Base-by-base conservation (phyloP, 805 yeast genomes). In the Metschnikowia borealis region DNA sequence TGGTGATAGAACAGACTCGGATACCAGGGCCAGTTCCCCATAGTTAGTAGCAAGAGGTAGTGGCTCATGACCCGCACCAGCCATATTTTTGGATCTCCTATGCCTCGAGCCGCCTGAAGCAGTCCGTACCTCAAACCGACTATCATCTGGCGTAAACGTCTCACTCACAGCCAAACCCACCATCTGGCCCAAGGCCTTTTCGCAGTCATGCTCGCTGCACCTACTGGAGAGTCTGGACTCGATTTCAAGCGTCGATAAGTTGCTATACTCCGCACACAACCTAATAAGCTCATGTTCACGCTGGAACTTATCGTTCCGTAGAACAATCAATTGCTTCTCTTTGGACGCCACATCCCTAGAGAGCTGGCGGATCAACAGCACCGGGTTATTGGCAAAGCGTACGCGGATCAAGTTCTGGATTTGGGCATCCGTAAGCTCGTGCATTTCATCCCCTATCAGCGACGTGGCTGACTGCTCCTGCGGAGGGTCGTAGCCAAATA, bases 281-380 rank as follows among this genome's bases (percentile, higher is more conserved):
- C 60, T 62, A 18, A 63, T 54, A 39, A 74, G 58, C 33, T 58
- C 62, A 38, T 68, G 73, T 50, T 73, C 77, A 18, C 69, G 57
- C 18, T 53, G 46, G 46, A 71, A 65, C 49, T 65, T 62, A 36
- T 63, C 64, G 48, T 63, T 60, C 10, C 77, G 64, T 36, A 70
- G 54, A 17, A 75, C 55, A 2, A 71, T 63, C 39, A 78, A 63
- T 54, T 78, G 80, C 1, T 75, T 67, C 47, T 79, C 82, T 34
- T 79, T 67, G 34, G 66, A 63, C 1, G 80, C 77, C 52, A 80
- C 58, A 48, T 80, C 83, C 2, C 67, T 53, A 0, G 82, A 75
- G 17, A 80, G 60, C 54, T 78, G 83, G 36, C 76, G 65, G 3
- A 80, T 69, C 21, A 79, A 66, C 6, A 51, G 48, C 20, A 59